A percentile compares a stretch with the other conserved stretches of the same genome.
Evolutionary conservation across 768 basidiomycete genomes (phyloP).

Genomic region (Suillus occidentalis): DNA sequence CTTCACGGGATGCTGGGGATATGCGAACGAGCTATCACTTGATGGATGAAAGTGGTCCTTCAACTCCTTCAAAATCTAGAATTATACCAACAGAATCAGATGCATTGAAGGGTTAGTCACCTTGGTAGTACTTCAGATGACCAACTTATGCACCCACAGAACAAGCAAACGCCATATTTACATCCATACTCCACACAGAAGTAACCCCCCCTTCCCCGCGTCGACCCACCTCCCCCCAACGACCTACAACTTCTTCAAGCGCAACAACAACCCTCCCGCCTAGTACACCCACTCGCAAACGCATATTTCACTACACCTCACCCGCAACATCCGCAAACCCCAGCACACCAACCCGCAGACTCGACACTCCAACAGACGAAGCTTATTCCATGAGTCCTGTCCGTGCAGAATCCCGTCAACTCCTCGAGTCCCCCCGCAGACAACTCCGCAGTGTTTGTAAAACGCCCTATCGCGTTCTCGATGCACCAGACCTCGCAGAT

Average conservation of each 20-base stretch:
- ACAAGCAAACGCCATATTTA: constrained; percentile 84
- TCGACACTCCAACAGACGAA: constrained; percentile 85
- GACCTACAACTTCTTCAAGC: constrained; percentile 35
- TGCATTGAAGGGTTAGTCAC: constrained; percentile 64
- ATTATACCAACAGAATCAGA: constrained; percentile 71
- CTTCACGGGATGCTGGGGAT: constrained; percentile 57
- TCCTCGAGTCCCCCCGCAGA: constrained; percentile 84
- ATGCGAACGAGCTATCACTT: constrained; percentile 64
- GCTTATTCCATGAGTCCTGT: constrained; percentile 92
- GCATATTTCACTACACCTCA: constrained; percentile 69
- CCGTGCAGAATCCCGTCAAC: constrained; percentile 73
- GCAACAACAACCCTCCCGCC: constrained; percentile 43
- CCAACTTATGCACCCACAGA: constrained; percentile 40
- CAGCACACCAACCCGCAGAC: constrained; percentile 52
- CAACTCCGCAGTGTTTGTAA: constrained; percentile 84
- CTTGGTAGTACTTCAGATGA: background rate
- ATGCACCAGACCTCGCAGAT: constrained; percentile 95
- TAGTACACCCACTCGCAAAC: constrained; percentile 49
- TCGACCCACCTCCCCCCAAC: constrained; percentile 61
- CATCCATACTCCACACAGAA: constrained; percentile 72
- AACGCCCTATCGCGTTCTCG: constrained; percentile 94
- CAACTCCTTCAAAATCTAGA: constrained; percentile 59
- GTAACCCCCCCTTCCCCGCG: constrained; percentile 71
- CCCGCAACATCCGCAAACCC: constrained; percentile 57
- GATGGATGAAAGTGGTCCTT: constrained; percentile 53